Conservation (phyloP, 495 filamentous ascomycete genomes). For the Penicillium diatomitis region DNA sequence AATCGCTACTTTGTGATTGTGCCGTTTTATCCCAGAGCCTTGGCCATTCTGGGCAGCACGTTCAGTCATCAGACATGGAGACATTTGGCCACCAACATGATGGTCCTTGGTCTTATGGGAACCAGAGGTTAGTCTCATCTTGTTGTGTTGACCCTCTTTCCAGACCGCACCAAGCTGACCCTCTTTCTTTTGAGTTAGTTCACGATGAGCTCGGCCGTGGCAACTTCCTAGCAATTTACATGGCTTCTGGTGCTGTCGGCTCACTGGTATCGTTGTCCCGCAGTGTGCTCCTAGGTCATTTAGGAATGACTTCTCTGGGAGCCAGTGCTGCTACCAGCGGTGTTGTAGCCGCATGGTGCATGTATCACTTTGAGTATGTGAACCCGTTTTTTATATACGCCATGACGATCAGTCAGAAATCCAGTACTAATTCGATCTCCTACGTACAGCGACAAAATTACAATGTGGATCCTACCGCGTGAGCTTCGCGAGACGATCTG, state of each 20-base stretch:
- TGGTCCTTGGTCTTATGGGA: constrained; percentile 49
- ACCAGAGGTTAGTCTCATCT: constrained; percentile 31
- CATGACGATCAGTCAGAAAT: neutral
- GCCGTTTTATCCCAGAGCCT: constrained; percentile 56
- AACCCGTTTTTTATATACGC: neutral
- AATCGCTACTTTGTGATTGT: constrained; percentile 72
- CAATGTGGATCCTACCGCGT: constrained; percentile 32
- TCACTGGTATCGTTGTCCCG: constrained; percentile 52
- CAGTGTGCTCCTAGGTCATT: constrained; percentile 44
- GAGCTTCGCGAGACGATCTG: constrained; percentile 26
- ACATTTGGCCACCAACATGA: constrained; percentile 69
- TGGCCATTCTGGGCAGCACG: constrained; percentile 56
- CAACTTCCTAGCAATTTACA: constrained; percentile 71
- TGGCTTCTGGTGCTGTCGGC: constrained; percentile 56
- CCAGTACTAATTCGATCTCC: neutral
- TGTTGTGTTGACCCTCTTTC: neutral
- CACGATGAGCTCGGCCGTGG: constrained; percentile 86
- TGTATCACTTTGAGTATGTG: constrained; percentile 47
- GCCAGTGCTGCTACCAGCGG: constrained; percentile 67
- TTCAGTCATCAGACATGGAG: constrained; percentile 67
- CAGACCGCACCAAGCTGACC: neutral
- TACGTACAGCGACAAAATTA: constrained; percentile 29
- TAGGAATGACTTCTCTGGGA: constrained; percentile 52
- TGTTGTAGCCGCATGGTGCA: constrained; percentile 57
- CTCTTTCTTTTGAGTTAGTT: constrained; percentile 27